These are phyloP conservation scores for Tuber aestivum DNA, from an alignment of 495 filamentous ascomycete species.

Conservation along the genomic window DNA sequence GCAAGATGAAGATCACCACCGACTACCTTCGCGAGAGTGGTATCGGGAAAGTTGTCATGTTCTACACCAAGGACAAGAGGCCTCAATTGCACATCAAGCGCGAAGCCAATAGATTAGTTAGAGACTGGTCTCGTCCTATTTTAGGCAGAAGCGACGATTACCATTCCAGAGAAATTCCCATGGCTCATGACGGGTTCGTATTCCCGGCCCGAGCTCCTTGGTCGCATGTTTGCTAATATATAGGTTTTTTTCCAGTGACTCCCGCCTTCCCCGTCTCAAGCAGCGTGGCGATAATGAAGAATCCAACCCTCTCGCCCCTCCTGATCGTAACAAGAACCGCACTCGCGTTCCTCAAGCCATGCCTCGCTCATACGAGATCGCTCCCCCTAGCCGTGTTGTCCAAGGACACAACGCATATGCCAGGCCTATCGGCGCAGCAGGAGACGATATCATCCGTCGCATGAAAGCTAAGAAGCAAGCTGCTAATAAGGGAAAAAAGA, in stretches of 20 bases:
- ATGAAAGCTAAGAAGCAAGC: slow-evolving; percentile 42
- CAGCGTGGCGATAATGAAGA: slow-evolving; percentile 30
- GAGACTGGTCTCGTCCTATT: slow-evolving; percentile 95
- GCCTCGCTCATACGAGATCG: slow-evolving; percentile 41
- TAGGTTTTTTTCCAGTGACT: slow-evolving; percentile 8
- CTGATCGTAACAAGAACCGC: slow-evolving; percentile 37
- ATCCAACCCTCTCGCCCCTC: slow-evolving; percentile 36
- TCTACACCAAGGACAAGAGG: slow-evolving; percentile 91
- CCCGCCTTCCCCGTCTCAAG: slow-evolving; percentile 16
- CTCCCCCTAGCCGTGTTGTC: slow-evolving; percentile 31
- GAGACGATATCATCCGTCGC: slow-evolving; percentile 41
- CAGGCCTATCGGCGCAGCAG: slow-evolving; percentile 33
- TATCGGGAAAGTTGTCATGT: slow-evolving; percentile 89
- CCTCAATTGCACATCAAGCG: slow-evolving; percentile 84
- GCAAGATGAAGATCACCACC: slow-evolving; percentile 77
- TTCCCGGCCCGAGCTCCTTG: neutral
- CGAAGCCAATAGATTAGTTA: slow-evolving; percentile 78
- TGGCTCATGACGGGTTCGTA: slow-evolving; percentile 30
- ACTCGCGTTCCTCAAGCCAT: slow-evolving; percentile 38
- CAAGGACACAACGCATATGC: slow-evolving; percentile 34
- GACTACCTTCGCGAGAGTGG: slow-evolving; percentile 83
- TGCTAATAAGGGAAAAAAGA: slow-evolving; percentile 38
- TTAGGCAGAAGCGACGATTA: slow-evolving; percentile 89
- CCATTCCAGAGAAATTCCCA: slow-evolving; percentile 41
- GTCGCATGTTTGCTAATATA: slow-evolving; percentile 8